Evolutionary conservation across 2,329 filamentous ascomycete species (phyloP).

Genomic region (Blastomyces silverae): DNA sequence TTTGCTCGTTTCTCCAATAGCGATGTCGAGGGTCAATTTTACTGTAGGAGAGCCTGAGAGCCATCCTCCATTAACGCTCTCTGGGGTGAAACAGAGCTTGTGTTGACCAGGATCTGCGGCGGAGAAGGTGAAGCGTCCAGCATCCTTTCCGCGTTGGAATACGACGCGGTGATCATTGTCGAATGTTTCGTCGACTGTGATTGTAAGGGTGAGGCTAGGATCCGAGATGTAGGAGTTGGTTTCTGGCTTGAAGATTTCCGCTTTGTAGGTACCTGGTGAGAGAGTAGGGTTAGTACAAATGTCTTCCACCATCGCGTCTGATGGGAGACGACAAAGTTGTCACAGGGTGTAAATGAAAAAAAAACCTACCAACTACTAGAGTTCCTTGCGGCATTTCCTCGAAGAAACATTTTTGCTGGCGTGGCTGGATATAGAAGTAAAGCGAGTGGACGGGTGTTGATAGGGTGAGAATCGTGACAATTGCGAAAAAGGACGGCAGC

Average conservation of each 20-base stretch:
- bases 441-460: constrained; percentile 66
- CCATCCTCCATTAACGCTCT: constrained; percentile 64
- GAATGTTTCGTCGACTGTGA: constrained; percentile 92
- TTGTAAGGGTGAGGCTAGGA: constrained; percentile 71
- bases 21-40: constrained; percentile 78
- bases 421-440: constrained; percentile 91
- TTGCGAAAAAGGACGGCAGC: constrained; percentile 47
- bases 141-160: constrained; percentile 66
- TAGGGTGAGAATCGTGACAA: constrained; percentile 58
- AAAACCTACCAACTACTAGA: constrained; percentile 65
- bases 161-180: constrained; percentile 97
- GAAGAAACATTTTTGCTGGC: constrained; percentile 87
- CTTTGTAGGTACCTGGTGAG: constrained; percentile 67
- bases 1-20: constrained; percentile 87
- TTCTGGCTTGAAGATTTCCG: constrained; percentile 73
- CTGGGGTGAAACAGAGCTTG: constrained; percentile 88
- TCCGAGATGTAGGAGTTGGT: constrained; percentile 63
- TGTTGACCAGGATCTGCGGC: constrained; percentile 93
- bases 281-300: constrained; percentile 12
- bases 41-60: constrained; percentile 68
- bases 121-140: constrained; percentile 90
- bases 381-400: constrained; percentile 98
- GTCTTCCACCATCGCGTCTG: not conserved
- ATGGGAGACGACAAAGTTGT: not conserved
- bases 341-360: not conserved